phyloP scores from a whole-genome alignment of 495 filamentous ascomycete genomes.

The Lophiotrema nucula region DNA sequence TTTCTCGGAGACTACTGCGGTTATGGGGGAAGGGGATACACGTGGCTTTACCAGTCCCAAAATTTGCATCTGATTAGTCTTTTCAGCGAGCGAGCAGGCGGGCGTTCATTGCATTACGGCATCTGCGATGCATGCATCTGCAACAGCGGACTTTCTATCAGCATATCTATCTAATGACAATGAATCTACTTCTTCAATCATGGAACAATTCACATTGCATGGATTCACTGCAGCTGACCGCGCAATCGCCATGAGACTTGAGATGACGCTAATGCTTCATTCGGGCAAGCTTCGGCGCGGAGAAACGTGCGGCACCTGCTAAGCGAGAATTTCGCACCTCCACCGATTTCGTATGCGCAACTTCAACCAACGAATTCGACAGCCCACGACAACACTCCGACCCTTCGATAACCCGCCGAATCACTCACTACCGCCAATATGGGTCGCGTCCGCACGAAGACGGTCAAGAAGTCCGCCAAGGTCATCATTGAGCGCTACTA shows the following conservation, averaged over 20 bases:
- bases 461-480: conserved; percentile 99
- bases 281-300: too few relatives aligned
- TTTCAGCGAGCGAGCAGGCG: conserved; percentile 1
- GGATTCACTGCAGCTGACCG: too few relatives aligned
- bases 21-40: too few relatives aligned
- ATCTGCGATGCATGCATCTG: conserved; percentile 5
- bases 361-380: conserved; percentile 7
- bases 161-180: too few relatives aligned
- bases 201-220: too few relatives aligned
- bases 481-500: conserved; percentile 90
- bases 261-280: too few relatives aligned
- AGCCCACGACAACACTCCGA: conserved; percentile 10
- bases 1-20: too few relatives aligned
- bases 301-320: conserved; percentile 14
- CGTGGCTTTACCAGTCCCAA: too few relatives aligned
- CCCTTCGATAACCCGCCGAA: not conserved
- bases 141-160: not conserved
- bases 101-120: not conserved
- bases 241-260: too few relatives aligned
- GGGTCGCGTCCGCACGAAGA: conserved; percentile 97
- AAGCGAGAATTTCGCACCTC: conserved; percentile 14
- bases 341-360: not conserved
- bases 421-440: conserved; percentile 68
- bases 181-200: too few relatives aligned
- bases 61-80: too few relatives aligned